Evolutionary conservation across 2,329 filamentous ascomycete genomes (phyloP).

Genomic region (Onygenales sp.): DNA sequence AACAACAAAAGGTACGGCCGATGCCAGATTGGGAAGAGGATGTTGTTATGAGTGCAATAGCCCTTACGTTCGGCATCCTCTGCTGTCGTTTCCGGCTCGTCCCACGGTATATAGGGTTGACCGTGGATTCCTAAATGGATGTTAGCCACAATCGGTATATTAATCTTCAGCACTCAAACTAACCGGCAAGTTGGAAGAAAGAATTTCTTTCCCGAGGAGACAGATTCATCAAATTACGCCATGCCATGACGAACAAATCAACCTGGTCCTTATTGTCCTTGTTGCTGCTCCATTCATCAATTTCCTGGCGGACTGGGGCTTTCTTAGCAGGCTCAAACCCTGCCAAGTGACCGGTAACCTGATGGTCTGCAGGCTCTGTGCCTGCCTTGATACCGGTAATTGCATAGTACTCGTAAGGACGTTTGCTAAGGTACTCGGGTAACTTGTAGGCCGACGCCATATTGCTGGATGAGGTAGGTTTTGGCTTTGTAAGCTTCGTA

Average conservation of each 20-base stretch:
- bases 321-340: neutral
- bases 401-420: constrained; percentile 2
- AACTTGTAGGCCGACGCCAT: neutral
- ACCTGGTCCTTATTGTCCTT: constrained; percentile 1
- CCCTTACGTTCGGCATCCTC: neutral
- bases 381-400: constrained; percentile 1
- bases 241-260: constrained; percentile 2
- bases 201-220: neutral
- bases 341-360: neutral
- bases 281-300: constrained; percentile 2
- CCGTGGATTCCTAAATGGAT: constrained; percentile 62
- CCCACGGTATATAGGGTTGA: constrained; percentile 53
- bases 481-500: neutral
- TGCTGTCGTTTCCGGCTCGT: constrained; percentile 47
- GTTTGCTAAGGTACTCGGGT: constrained; percentile 2
- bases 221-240: constrained; percentile 1
- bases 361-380: neutral
- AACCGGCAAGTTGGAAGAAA: constrained; percentile 3
- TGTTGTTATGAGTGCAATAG: constrained; percentile 68
- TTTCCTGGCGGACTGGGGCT: constrained; percentile 4
- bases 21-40: constrained; percentile 75
- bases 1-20: constrained; percentile 62
- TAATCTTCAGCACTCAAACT: neutral
- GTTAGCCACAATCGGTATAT: neutral
- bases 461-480: neutral